Base-by-base conservation (phyloP, 352 stramenopile species). In the Globisporangium takayamanum region DNA sequence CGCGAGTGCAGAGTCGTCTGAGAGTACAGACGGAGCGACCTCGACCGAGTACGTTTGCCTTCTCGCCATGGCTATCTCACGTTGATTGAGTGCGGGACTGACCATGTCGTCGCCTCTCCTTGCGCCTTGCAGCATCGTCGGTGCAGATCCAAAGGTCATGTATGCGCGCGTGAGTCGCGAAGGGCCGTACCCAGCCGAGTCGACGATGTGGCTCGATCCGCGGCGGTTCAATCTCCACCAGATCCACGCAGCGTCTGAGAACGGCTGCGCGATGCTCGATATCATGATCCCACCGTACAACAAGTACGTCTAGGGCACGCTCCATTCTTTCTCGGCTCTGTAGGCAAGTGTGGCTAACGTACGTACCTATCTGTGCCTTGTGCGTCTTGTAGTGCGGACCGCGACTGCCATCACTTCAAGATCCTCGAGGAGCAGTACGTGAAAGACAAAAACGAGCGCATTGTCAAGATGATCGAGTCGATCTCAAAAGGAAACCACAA, bases 231-330 rank as follows among this genome's bases (percentile, higher is more conserved):
- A 93, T 55, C 66, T 93, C 41, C 84, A 93, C 54, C 77, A 90
- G 47, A 87, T 93, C 55, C 72, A 81, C 55, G 84, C 81, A 14
- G 88, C 81, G 50, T 73, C 72, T 16, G 67, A 78, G 7, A 88
- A 88, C 50, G 84, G 84, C 7, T 93, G 84, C 55, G 84, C 84
- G 12, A 62, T 93, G 51, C 66, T 93, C 39, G 84, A 93, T 46
- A 84, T 93, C 53, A 93, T 90, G 81, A 79, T 93, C 36, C 84
- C 84, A n/a, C 84, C 84, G 12, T 93, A 93, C 70, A 78, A 93
- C 68, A 91, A 91, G 80, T 89, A 72, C 58, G 73, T 73, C 22
- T 22, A 22, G 22, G 22, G 22, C 22, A 22, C 22, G 22, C 22
- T 22, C 22, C 22, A 22, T 22, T 22, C 22, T 22, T 22, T 22